Percentiles rank a stretch among this genome's conserved stretches.
Conservation (phyloP, 2,329 filamentous ascomycete species). For the Cladophialophora yegresii region DNA sequence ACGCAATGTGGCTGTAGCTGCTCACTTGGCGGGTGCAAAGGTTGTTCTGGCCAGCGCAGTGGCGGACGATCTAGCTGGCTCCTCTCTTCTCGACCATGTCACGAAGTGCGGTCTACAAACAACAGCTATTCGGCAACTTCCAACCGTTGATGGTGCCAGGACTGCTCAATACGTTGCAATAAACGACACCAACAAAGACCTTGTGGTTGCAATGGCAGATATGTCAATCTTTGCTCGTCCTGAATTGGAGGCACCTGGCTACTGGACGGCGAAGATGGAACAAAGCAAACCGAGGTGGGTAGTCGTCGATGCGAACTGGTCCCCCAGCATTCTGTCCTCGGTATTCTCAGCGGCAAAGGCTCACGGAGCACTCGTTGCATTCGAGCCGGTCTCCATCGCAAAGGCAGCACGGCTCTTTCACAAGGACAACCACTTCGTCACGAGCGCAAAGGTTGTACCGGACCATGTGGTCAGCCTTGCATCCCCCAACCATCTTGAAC, state of each 20-base stretch:
- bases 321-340: conserved; percentile 61
- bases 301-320: conserved; percentile 88
- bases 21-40: conserved; percentile 66
- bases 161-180: conserved; percentile 92
- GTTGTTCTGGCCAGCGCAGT: conserved; percentile 79
- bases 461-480: conserved; percentile 68
- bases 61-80: conserved; percentile 76
- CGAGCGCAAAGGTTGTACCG: conserved; percentile 56
- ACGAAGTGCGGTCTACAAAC: conserved; percentile 65
- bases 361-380: conserved; percentile 64
- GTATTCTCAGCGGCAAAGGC: conserved; percentile 67
- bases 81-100: conserved; percentile 69
- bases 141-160: conserved; percentile 56
- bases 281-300: conserved; percentile 69
- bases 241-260: conserved; percentile 48
- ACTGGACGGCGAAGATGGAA: conserved; percentile 65
- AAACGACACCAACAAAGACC: conserved; percentile 78
- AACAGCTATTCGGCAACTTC: conserved; percentile 62
- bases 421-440: conserved; percentile 39
- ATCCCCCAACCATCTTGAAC: conserved; percentile 81
- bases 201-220: conserved; percentile 92
- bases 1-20: conserved; percentile 84
- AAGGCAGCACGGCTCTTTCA: conserved; percentile 73
- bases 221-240: conserved; percentile 75
- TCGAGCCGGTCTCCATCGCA: conserved; percentile 83